Base-by-base conservation (phyloP, 345 rosid genomes). In the Bretschneidera sinensis region DNA sequence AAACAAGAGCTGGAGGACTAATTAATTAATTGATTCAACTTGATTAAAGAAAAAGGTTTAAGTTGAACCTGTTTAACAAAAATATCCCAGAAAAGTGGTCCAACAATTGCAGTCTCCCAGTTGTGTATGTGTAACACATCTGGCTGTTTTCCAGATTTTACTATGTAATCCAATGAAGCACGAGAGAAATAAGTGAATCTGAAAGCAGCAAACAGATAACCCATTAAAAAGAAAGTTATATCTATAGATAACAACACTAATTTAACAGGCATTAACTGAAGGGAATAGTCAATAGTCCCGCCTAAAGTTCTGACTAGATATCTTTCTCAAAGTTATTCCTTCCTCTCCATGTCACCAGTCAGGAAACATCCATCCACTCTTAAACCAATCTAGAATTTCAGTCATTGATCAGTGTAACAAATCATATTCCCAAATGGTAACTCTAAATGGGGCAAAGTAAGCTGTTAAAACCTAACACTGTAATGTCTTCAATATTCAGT, bases 31-130 rank as follows among this genome's bases (percentile, higher is more conserved):
- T 39, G 4, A 39, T 39, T 39, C 16, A 4, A 14, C 10, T 11
- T 39, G 45, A 39, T 39, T 1, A 5, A 5, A 2, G 9, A 11
- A 39, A 39, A 11, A 31, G 9, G 9, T 31, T 31, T 4, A 60
- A 66, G 47, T 10, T 45, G 61, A 56, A 87, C 97, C 92, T 83
- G 88, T 31, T 81, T 81, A 57, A 68, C 89, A 77, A 85, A 87
- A 53, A 85, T 74, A 74, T 89, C 97, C 97, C 97, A 89, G 74
- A 89, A 89, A 62, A 89, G 79, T 34, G 97, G 95, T 72, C 89
- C 97, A 67, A 85, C 79, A 55, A 89, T 63, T 62, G 97, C 85
- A 74, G 97, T 87, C 83, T 89, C 81, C 90, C 92, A 86, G 65
- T 87, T 74, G 69, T 89, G 97, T 60, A 89, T 79, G 71, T 89